Conservation (phyloP, 2,329 filamentous ascomycete species). For the Neurospora sp. region DNA sequence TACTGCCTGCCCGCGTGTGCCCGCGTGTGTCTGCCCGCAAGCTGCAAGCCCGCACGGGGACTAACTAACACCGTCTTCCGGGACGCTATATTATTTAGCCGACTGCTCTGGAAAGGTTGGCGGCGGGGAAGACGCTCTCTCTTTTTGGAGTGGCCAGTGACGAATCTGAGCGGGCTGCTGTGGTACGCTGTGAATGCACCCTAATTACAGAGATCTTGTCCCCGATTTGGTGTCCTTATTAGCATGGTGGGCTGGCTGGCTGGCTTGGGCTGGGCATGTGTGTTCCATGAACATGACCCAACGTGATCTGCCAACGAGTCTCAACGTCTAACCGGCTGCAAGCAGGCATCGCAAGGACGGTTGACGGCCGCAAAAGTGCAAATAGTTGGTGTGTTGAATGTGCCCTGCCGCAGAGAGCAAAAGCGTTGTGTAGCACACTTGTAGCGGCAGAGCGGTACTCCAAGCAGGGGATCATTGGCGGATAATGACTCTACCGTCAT, state of each 20-base stretch:
- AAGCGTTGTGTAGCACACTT: background rate
- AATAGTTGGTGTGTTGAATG: background rate
- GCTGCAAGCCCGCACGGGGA: background rate
- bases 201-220: conserved; percentile 10
- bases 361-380: background rate
- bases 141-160: conserved; percentile 6
- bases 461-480: background rate
- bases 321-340: background rate
- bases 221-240: conserved; percentile 6
- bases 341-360: background rate
- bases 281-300: conserved; percentile 4
- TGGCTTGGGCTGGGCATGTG: conserved; percentile 1
- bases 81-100: background rate
- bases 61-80: background rate
- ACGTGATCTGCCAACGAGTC: conserved; percentile 7
- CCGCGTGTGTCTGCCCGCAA: background rate
- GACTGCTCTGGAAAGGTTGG: background rate
- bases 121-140: background rate
- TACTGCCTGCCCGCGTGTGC: conserved; percentile 9
- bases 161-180: conserved; percentile 11
- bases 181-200: conserved; percentile 9
- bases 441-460: background rate
- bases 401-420: background rate
- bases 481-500: background rate
- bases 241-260: background rate